Evolutionary conservation across 352 stramenopile genomes (phyloP).

Genomic region (Pythium insidiosum): DNA sequence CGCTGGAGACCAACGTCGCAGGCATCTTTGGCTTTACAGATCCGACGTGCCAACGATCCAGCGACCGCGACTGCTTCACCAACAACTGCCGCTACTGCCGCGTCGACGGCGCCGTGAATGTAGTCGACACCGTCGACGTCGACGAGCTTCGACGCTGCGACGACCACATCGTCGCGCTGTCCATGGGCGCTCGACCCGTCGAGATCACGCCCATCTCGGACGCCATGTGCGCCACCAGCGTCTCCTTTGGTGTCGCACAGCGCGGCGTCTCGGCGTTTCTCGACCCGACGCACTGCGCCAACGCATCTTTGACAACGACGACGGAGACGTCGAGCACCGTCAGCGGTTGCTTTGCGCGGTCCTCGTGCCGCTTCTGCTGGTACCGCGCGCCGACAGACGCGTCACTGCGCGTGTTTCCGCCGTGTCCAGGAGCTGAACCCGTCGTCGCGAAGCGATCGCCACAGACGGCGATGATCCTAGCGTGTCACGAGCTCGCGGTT

Average conservation of each 20-base stretch:
- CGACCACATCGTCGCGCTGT: conserved; percentile 7
- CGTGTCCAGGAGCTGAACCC: conserved; percentile 4
- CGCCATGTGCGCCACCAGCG: neutral
- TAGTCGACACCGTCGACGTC: conserved; percentile 1
- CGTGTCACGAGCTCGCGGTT: neutral
- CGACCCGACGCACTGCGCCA: conserved; percentile 1
- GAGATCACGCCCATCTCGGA: neutral
- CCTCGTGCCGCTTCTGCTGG: conserved; percentile 16
- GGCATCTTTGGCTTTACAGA: conserved; percentile 12
- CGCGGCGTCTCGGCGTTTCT: conserved; percentile 8
- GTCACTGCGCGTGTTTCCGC: neutral
- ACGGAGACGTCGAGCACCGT: no score
- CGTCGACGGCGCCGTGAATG: conserved; percentile 2
- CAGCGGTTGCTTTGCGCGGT: conserved; percentile 8
- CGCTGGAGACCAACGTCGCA: conserved; percentile 7
- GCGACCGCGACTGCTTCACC: conserved; percentile 4
- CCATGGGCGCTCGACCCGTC: conserved; percentile 1
- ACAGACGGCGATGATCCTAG: no score
- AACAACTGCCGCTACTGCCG: conserved; percentile 10
- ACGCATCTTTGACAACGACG: no score
- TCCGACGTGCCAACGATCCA: neutral
- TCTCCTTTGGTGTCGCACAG: conserved; percentile 10
- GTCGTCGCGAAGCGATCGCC: no score
- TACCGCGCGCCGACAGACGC: conserved; percentile 7
- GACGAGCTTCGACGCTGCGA: no score